phyloP scores from a whole-genome alignment of 2,329 filamentous ascomycete species.

The Colletotrichum australisinense region DNA sequence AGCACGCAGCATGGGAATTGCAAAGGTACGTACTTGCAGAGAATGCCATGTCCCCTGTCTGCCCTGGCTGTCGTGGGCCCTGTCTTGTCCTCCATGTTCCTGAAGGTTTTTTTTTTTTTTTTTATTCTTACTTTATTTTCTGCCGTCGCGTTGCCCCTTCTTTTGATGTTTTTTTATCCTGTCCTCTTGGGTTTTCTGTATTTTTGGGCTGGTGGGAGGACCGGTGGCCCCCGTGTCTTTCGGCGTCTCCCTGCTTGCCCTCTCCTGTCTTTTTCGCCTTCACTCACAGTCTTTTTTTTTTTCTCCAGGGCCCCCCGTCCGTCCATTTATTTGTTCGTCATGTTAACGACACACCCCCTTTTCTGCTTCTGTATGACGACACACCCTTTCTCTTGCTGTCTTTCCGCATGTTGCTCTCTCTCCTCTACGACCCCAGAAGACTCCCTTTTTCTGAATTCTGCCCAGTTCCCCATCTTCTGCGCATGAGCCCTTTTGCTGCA shows the following conservation, averaged over 20 bases:
- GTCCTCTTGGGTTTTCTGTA: not conserved
- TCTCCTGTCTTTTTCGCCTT: not conserved
- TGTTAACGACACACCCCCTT: constrained; percentile 7
- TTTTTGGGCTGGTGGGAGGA: not conserved
- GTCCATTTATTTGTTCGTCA: constrained; percentile 4
- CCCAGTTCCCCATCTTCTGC: constrained; percentile 13
- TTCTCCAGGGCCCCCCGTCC: not conserved
- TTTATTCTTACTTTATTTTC: not conserved
- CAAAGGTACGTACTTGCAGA: constrained; percentile 13
- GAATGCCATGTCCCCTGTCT: not conserved
- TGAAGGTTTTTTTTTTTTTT: constrained; percentile 18
- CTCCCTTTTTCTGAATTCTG: constrained; percentile 23
- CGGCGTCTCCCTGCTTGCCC: constrained; percentile 17
- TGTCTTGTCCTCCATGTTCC: constrained; percentile 3
- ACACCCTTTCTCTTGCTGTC: constrained; percentile 14
- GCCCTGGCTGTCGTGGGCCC: constrained; percentile 1
- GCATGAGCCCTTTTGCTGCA: not conserved
- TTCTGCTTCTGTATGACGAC: not conserved
- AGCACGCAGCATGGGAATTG: too few species aligned
- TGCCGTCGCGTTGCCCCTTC: too few species aligned
- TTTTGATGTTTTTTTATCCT: not conserved
- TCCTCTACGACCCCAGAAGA: not conserved
- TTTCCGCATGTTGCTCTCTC: not conserved
- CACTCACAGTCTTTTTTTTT: not conserved
- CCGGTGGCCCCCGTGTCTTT: constrained; percentile 1